phyloP scores from a whole-genome alignment of 257 asterid species.

The Forsythia suspensa region DNA sequence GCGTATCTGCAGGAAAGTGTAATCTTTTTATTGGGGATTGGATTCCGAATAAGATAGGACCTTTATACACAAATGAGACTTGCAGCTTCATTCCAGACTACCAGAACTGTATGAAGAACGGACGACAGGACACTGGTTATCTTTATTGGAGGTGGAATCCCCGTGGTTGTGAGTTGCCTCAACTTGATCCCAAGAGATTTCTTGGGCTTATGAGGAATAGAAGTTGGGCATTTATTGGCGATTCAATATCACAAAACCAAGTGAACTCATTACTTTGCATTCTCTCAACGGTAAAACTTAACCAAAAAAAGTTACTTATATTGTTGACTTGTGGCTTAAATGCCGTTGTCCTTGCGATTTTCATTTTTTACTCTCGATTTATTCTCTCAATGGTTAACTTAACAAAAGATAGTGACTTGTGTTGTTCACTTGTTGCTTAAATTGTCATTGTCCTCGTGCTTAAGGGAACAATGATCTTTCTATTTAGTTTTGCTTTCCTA shows the following conservation, averaged over 20 bases:
- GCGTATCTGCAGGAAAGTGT: constrained; percentile 34
- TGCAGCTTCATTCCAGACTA: constrained; percentile 63
- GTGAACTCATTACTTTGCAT: constrained; percentile 72
- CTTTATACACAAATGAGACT: constrained; percentile 60
- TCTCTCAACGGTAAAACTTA: constrained; percentile 58
- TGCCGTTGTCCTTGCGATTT: background rate
- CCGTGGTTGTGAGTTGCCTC: constrained; percentile 53
- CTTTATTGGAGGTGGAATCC: constrained; percentile 90
- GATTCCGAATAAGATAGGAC: constrained; percentile 59
- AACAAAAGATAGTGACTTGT: background rate
- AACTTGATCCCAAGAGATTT: constrained; percentile 48
- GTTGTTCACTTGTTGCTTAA: background rate
- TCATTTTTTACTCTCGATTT: no score
- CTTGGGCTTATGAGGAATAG: constrained; percentile 67
- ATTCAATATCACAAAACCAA: constrained; percentile 81
- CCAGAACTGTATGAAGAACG: constrained; percentile 75
- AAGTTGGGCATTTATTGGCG: constrained; percentile 74
- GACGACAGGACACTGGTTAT: constrained; percentile 66
- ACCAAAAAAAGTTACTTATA: background rate
- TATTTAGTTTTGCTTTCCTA: no score
- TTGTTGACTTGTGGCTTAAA: background rate
- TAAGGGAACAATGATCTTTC: no score
- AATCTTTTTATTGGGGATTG: constrained; percentile 69
- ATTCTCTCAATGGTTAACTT: constrained; percentile 60
- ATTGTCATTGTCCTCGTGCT: background rate